Conservation (phyloP, 2,329 filamentous ascomycete species). For the Aaosphaeria arxii region DNA sequence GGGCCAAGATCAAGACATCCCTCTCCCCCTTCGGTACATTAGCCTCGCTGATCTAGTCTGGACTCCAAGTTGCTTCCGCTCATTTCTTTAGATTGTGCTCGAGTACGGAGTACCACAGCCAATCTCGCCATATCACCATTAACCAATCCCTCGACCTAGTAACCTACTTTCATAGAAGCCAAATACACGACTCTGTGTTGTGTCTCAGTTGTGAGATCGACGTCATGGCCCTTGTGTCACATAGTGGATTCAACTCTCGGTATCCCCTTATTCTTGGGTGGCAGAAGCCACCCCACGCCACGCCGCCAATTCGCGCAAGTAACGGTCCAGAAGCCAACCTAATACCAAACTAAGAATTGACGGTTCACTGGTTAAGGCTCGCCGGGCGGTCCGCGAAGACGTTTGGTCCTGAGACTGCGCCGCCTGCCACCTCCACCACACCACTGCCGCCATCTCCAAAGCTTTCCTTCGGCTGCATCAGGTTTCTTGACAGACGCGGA, state of each 20-base stretch:
- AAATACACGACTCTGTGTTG: not conserved
- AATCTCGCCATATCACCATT: not conserved
- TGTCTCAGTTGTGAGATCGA: not conserved
- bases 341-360: not conserved
- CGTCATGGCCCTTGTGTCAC: not conserved
- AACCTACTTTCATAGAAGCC: not conserved
- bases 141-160: not conserved
- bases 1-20: not conserved
- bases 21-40: not conserved
- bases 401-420: not conserved
- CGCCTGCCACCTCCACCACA: not conserved
- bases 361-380: not conserved
- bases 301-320: no score
- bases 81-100: constrained; percentile 6
- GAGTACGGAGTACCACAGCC: not conserved
- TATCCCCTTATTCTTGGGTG: no score
- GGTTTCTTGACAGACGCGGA: not conserved
- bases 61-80: not conserved
- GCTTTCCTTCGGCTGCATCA: not conserved
- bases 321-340: no score
- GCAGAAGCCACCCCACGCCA: no score
- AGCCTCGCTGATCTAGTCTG: not conserved
- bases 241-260: no score
- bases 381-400: not conserved
- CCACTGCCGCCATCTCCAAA: not conserved